Evolutionary conservation across 495 filamentous ascomycete genomes (phyloP), one percentile per base, ranked within the genome.

Genomic region (Penicillium paradoxum): DNA sequence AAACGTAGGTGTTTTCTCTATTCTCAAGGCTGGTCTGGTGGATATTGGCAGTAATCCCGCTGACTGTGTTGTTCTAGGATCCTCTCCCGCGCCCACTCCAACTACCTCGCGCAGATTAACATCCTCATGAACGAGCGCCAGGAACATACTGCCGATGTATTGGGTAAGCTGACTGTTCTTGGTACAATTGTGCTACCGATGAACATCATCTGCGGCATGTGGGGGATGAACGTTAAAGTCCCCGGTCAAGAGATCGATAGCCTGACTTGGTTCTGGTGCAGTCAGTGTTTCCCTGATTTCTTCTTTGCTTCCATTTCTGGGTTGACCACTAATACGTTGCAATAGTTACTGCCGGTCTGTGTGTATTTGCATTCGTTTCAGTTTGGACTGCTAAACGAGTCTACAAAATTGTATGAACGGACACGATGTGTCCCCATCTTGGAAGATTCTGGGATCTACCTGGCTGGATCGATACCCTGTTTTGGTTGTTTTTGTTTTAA

Each of bases 191-290:
- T 98, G 5, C 79, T 98, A 50, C 93, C 93, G 17, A 91, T 98
- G 85, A 98, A 98, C 64, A 91, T 98, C 70, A 89, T 98, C 57
- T 97, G 93, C 22, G 95, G 93, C 58, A 86, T 98, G 68, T 98
- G 93, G 88, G 93, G 93, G 30, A 97, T 97, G 93, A 98, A 98
- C 74, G 90, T 95, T 7, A 86, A 88, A 71, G 92, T 98, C 0
- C 93, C 93, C 0, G 90, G 91, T 2, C 92, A 97, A 65, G 85
- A 88, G 27, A 66, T 79, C 39, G 82, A 84, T 38, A 81, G 74
- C 56, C 56, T 85, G 48, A 69, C 67, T 40, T 87, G 83, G 83
- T 87, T 87, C 56, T 85, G 75, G 73, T 79, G 73, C 17, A 81
- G 79, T 81, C 73, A 49, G 77, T 65, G 18, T 44, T 32, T 49